Conservation (phyloP, 805 yeast genomes). For the Kazachstania taianensis region DNA sequence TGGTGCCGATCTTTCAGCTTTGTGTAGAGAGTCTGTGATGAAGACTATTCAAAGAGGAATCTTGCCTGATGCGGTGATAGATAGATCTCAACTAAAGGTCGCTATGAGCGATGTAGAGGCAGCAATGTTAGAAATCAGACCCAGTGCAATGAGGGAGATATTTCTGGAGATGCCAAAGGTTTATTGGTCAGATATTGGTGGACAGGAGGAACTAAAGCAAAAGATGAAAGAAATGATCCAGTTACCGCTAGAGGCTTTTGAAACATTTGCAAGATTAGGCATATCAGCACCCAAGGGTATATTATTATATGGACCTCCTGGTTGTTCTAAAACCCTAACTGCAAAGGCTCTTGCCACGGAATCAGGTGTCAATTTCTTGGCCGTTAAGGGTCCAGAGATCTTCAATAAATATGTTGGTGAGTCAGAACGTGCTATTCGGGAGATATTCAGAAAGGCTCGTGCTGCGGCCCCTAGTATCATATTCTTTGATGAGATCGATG, state of each 20-base stretch:
- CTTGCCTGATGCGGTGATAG: conserved; percentile 9
- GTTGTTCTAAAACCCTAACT: conserved; percentile 89
- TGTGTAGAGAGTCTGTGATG: conserved; percentile 83
- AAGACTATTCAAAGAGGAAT: conserved; percentile 61
- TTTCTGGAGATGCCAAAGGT: conserved; percentile 91
- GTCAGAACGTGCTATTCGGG: conserved; percentile 86
- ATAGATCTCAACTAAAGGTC: conserved; percentile 37
- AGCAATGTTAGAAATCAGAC: conserved; percentile 74
- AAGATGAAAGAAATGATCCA: conserved; percentile 86
- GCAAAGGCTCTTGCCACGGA: conserved; percentile 95
- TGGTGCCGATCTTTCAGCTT: conserved; percentile 88
- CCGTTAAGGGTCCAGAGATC: conserved; percentile 95
- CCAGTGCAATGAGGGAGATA: conserved; percentile 95
- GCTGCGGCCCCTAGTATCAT: conserved; percentile 92
- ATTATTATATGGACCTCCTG: conserved; percentile 93
- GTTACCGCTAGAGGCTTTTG: conserved; percentile 76
- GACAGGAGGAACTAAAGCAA: conserved; percentile 73
- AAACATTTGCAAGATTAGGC: conserved; percentile 66
- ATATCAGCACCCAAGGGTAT: conserved; percentile 90
- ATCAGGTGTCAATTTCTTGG: conserved; percentile 84
- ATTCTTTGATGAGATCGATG: conserved; percentile 95
- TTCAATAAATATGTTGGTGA: conserved; percentile 95
- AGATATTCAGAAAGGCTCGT: conserved; percentile 84
- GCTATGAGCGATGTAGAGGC: conserved; percentile 48
- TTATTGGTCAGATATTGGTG: conserved; percentile 91